Percentiles rank a stretch among this genome's conserved stretches.
Evolutionary conservation across 345 rosid genomes (phyloP).

Genomic region (Mallotus nudiflorus): DNA sequence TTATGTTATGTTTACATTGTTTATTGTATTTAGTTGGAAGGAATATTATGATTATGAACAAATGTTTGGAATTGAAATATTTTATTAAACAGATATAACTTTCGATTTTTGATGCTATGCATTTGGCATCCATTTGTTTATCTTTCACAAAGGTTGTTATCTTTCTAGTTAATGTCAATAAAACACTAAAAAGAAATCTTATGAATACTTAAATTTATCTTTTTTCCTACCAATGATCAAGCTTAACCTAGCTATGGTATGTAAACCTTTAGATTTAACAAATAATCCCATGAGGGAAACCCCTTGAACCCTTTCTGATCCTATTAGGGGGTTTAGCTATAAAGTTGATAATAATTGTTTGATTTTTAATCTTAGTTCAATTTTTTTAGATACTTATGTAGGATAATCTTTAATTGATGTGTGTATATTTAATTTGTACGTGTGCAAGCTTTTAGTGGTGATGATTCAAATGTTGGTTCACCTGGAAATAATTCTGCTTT

Average conservation of each 20-base stretch:
- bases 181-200: too few species aligned
- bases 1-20: neutral
- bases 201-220: neutral
- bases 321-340: too few species aligned
- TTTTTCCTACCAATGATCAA: too few species aligned
- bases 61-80: neutral
- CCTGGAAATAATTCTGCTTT: constrained; percentile 49
- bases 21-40: neutral
- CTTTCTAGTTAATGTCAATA: neutral
- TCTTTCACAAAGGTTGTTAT: neutral
- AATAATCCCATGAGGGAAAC: too few species aligned
- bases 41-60: neutral
- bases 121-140: neutral
- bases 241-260: too few species aligned
- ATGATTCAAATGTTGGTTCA: constrained; percentile 77
- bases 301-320: too few species aligned
- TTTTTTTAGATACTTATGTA: neutral
- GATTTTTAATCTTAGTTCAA: too few species aligned
- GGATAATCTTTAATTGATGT: constrained; percentile 10
- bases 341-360: too few species aligned
- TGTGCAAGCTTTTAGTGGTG: constrained; percentile 78
- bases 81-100: neutral
- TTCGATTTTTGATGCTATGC: neutral
- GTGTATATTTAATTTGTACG: constrained; percentile 16
- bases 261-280: too few species aligned